These are phyloP conservation scores for Penicillium cinerascens DNA, from an alignment of 495 filamentous ascomycete genomes.

Conservation along the genomic window DNA sequence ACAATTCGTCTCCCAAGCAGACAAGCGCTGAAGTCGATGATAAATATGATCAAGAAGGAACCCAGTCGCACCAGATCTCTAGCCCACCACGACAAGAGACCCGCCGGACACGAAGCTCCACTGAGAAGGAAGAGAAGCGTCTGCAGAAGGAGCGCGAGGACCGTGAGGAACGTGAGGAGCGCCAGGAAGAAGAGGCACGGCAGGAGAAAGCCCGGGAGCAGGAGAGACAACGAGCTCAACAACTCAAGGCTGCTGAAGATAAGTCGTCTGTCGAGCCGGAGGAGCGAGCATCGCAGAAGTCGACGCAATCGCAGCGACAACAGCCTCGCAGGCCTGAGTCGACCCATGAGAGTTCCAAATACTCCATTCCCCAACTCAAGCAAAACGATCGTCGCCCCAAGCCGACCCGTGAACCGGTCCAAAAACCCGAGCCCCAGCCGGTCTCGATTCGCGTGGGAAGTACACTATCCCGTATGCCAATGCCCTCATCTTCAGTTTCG, in stretches of 20 bases:
- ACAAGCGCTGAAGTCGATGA: constrained; percentile 11
- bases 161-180: constrained; percentile 47
- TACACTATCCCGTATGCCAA: constrained; percentile 63
- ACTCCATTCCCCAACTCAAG: constrained; percentile 45
- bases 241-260: constrained; percentile 34
- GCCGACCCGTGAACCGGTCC: constrained; percentile 62
- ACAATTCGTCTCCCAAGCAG: constrained; percentile 46
- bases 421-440: constrained; percentile 69
- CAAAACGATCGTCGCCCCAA: constrained; percentile 64
- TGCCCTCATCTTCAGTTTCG: constrained; percentile 58
- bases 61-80: constrained; percentile 20
- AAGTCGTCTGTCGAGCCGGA: constrained; percentile 33
- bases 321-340: constrained; percentile 38
- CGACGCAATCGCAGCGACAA: constrained; percentile 51
- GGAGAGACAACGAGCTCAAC: constrained; percentile 54
- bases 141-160: constrained; percentile 55
- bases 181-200: constrained; percentile 52
- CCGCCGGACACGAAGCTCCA: constrained; percentile 67
- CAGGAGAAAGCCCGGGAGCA: constrained; percentile 62
- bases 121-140: constrained; percentile 64
- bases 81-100: constrained; percentile 45
- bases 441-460: constrained; percentile 75
- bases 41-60: constrained; percentile 5
- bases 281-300: constrained; percentile 31
- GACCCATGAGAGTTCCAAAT: constrained; percentile 35